Conservation (phyloP, 352 stramenopile genomes). For the Phytophthora gonapodyides region DNA sequence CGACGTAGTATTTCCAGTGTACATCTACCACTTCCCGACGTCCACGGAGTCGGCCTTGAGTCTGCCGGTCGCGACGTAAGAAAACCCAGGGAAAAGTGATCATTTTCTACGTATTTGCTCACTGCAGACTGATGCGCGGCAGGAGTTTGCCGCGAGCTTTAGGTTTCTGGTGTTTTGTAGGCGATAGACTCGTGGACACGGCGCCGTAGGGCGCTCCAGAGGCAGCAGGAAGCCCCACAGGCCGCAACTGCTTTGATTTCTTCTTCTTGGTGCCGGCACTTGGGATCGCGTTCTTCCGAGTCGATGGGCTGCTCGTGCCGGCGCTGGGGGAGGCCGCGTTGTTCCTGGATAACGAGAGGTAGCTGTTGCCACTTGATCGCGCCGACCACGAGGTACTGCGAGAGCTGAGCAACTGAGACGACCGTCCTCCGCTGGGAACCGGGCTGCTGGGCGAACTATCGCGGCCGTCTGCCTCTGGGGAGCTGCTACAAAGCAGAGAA, state of each 20-base stretch:
- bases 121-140: conserved; percentile 35
- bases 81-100: not conserved
- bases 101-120: conserved; percentile 11
- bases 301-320: conserved; percentile 16
- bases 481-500: conserved; percentile 15
- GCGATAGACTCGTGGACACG: conserved; percentile 13
- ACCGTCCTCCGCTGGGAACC: conserved; percentile 17
- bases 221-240: conserved; percentile 23
- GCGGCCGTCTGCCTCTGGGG: conserved; percentile 27
- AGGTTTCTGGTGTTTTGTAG: conserved; percentile 30
- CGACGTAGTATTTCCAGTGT: conserved; percentile 73
- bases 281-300: conserved; percentile 20
- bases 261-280: conserved; percentile 28
- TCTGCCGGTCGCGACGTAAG: not conserved
- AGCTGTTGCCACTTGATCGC: conserved; percentile 22
- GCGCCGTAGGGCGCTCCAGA: conserved; percentile 15
- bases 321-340: conserved; percentile 23
- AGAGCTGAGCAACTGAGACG: conserved; percentile 16
- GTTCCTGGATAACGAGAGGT: conserved; percentile 28
- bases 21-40: conserved; percentile 68
- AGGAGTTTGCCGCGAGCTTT: conserved; percentile 33
- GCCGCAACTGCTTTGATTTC: conserved; percentile 26
- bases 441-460: conserved; percentile 24
- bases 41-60: conserved; percentile 2
- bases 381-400: conserved; percentile 19